Evolutionary conservation across 768 basidiomycete genomes (phyloP), one percentile per base, ranked within the genome.

Genomic region (Mycena leptocephala): DNA sequence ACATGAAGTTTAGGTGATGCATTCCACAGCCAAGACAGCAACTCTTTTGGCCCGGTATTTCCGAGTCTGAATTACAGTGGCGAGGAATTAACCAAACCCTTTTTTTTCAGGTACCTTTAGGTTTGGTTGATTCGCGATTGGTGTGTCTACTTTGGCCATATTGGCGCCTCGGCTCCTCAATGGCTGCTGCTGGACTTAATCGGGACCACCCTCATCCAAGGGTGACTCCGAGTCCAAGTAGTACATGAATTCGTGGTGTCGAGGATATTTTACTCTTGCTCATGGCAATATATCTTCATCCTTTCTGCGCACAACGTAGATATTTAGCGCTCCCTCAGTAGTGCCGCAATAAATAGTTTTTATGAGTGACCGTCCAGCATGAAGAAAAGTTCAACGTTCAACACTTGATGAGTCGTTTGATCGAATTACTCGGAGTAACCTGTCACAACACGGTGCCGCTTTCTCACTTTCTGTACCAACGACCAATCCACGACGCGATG

Each of bases 21-120:
- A 6, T 93, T 92, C 79, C 88, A 90, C 70, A 93, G 91, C 11
- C 88, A 92, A 67, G 95, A 95, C 79, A 95, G 94, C 85, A 95
- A 95, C 81, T 82, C 85, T 1, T 94, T 93, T 82, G 94, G 95
- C 9, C 92, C 94, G 11, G 94, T 94, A 81, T 74, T 41, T 33
- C 18, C 22, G 67, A 70, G 78, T 28, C n/a, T 13, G n/a, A 6
- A 26, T 37, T 26, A 41, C 24, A 39, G 10, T 28, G 7, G 9
- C 26, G 11, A 35, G 26, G 30, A 59, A 61, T 32, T 43, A 33
- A 59, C 16, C 37, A 46, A 30, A 22, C 24, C 8, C 2, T 4
- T 30, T 20, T 22, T 39, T 26, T 24, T 3, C 24, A 79, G 78
- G 69, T 79, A 14, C 78, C 78, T 16, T n/a, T 70, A 26, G 78